Conservation (phyloP, 2,329 filamentous ascomycete species). For the Podosphaera fusca region DNA sequence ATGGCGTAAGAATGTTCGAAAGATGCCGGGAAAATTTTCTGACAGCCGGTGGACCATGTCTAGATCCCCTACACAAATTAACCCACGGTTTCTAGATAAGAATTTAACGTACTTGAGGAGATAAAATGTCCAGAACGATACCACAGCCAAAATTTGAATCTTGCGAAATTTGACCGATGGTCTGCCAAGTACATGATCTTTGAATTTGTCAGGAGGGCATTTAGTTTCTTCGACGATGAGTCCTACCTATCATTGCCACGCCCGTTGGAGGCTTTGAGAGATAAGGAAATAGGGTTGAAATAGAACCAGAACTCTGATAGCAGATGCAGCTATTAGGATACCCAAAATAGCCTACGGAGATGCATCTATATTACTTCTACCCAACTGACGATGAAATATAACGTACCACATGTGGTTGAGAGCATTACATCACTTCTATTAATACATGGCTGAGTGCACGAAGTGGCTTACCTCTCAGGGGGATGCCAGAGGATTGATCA, state of each 20-base stretch:
- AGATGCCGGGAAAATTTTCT: conserved; percentile 49
- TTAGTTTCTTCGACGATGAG: background rate
- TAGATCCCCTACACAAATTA: conserved; percentile 39
- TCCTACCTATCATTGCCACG: background rate
- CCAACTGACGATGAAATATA: too few species aligned
- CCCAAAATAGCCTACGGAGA: too few species aligned
- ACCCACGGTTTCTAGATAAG: background rate
- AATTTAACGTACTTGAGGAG: conserved; percentile 37
- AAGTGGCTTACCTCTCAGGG: too few species aligned
- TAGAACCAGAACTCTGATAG: too few species aligned
- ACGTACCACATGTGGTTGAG: too few species aligned
- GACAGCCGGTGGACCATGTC: conserved; percentile 64
- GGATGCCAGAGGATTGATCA: too few species aligned
- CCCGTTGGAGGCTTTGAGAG: too few species aligned
- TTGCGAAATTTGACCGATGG: conserved; percentile 81
- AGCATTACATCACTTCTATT: too few species aligned
- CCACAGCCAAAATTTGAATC: conserved; percentile 73
- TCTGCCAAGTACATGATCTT: conserved; percentile 80
- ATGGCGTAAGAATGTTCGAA: conserved; percentile 51
- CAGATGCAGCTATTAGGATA: too few species aligned
- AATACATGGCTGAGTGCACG: too few species aligned
- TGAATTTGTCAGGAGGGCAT: background rate
- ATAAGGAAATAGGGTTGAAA: too few species aligned
- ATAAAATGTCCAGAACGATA: conserved; percentile 80
- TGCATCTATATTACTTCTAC: too few species aligned